Evolutionary conservation across 2,329 filamentous ascomycete genomes (phyloP), one percentile per base, ranked within the genome.

Genomic region (Volutella citrinella): DNA sequence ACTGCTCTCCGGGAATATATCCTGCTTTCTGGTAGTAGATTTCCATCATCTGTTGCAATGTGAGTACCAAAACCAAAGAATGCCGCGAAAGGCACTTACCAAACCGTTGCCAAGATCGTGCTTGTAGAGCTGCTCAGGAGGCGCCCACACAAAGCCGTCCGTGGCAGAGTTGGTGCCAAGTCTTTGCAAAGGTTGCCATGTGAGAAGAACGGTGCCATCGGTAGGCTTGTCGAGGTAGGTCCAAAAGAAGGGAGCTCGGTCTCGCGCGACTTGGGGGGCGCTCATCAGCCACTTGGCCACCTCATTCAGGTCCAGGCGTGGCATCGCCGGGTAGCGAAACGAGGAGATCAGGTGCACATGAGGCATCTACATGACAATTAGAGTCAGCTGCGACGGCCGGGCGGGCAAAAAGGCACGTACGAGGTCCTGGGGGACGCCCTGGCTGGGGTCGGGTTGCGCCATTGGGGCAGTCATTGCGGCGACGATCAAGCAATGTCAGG

Each of bases 111-210:
- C 76, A 40, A 80, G 64, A 35, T 94, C 84, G 42, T 89, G 81
- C 44, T 82, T 81, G 49, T 82, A 91, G 26, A 78, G 78, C 33
- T 82, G 74, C 65, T 98, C 91, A 6, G 79, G 76, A 48, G 89
- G 85, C 12, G 82, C 82, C 90, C 90, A 98, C 13, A 96, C 73
- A 59, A 90, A 94, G 28, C 93, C 93, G 67, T 98, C 91, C 21
- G 85, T 95, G 8, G 91, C 82, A 57, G 90, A 95, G 51, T 81
- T 83, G 3, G 76, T 80, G 5, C 78, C 79, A 35, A 86, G 63
- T 38, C 82, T 77, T 51, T 82, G 75, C 32, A 84, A 70, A 3
- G 91, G 85, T 60, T 96, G 89, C 91, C 91, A 97, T 32, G 85
- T 84, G 44, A 97, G 72, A 57, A 93, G 78, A 27, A 95, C 76